These are phyloP conservation scores for Stenocarpella maydis DNA, from an alignment of 2,329 filamentous ascomycete species.

Conservation along the genomic window DNA sequence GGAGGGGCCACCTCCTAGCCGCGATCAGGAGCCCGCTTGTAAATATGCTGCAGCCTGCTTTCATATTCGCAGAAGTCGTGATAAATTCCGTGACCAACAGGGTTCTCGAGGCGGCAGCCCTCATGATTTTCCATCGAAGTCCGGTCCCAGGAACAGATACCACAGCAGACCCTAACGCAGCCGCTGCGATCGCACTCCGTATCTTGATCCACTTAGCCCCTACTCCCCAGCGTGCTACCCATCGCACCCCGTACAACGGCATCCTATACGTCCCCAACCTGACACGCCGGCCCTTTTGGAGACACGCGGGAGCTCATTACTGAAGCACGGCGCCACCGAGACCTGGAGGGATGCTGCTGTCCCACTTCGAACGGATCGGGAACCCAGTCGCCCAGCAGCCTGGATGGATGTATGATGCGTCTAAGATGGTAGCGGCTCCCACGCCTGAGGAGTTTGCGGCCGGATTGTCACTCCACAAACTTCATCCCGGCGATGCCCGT, in stretches of 20 bases:
- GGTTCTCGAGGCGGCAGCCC: neutral
- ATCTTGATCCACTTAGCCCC: slow-evolving; percentile 9
- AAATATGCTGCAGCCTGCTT: neutral
- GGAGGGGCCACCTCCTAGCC: neutral
- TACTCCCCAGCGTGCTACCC: slow-evolving; percentile 28
- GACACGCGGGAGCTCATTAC: slow-evolving; percentile 30
- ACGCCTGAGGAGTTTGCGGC: slow-evolving; percentile 26
- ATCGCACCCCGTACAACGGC: slow-evolving; percentile 26
- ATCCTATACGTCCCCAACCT: slow-evolving; percentile 33
- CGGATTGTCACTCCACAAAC: slow-evolving; percentile 18
- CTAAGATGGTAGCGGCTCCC: slow-evolving; percentile 25
- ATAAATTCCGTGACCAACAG: neutral
- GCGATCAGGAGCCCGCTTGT: neutral
- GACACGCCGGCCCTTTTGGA: slow-evolving; percentile 33
- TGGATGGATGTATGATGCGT: slow-evolving; percentile 1
- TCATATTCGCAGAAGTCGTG: neutral
- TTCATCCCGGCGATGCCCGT: slow-evolving; percentile 29
- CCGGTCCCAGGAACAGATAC: neutral
- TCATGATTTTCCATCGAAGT: too few relatives aligned
- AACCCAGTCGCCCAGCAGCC: slow-evolving; percentile 20
- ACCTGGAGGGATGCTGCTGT: slow-evolving; percentile 17
- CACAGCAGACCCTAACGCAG: slow-evolving; percentile 17
- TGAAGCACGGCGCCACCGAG: slow-evolving; percentile 12
- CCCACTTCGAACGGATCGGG: slow-evolving; percentile 22
- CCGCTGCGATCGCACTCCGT: slow-evolving; percentile 20